Base-by-base conservation (phyloP, 495 filamentous ascomycete genomes). In the Hypoxylon fragiforme region DNA sequence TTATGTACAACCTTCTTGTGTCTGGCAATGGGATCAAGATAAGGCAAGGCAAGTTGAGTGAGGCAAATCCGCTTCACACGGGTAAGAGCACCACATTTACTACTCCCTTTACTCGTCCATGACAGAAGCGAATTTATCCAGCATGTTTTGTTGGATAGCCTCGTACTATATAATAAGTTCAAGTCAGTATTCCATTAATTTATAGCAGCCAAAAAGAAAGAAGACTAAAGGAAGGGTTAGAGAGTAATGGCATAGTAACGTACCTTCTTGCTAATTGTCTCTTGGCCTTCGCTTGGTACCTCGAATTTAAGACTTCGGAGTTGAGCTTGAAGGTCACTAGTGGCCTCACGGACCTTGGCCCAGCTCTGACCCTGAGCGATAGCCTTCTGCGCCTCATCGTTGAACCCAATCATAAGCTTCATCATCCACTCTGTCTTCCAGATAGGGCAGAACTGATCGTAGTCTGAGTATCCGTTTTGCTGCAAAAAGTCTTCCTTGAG, bases 351-450 rank as follows among this genome's bases (percentile, higher is more conserved):
- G 36, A 97, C 85, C 83, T 94, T 97, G 64, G 74, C 72, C 94
- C 94, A 99, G 70, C 73, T 87, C 66, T 89, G 86, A 45, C 94
- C 94, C 63, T 95, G 88, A 13, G 88, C 81, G 64, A 99, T 76
- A 1, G 91, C 92, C 79, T 96, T 97, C 72, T 97, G 94, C 8
- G 89, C 85, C 75, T 99, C 94, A 69, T 99, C 95, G 62, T 96
- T 90, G 81, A 91, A 99, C 43, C 85, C 88, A 84, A 97, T 91
- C 83, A 99, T 96, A 38, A 86, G 84, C 81, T 94, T 96, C 94
- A 99, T 99, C 94, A 99, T 97, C 83, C 95, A 99, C 67, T 92
- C 85, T 3, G 94, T 99, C 84, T 99, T 99, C 92, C 92, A 99
- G 67, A 99, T 79, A 26, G 94, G 94, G 69, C 94, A 99, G 82